A percentile compares a stretch with the other conserved stretches of the same genome.
Evolutionary conservation across 139 green algal species (phyloP).

Genomic region (Chlamydomonas sp.): DNA sequence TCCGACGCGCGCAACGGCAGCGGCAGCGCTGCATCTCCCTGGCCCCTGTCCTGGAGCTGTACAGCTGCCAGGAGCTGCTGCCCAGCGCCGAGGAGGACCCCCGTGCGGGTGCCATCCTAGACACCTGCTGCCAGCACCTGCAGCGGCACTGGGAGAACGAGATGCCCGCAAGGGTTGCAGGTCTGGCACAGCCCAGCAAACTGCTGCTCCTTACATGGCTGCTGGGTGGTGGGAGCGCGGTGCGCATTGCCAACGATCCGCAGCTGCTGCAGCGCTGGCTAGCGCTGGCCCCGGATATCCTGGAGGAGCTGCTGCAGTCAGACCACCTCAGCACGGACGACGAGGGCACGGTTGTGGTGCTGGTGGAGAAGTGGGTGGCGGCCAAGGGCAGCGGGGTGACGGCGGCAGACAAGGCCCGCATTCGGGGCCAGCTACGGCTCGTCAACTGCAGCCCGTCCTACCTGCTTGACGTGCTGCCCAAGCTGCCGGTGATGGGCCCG

Average conservation of each 20-base stretch:
- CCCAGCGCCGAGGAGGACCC: not conserved
- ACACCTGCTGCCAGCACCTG: not conserved
- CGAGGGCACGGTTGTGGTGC: conserved; percentile 19
- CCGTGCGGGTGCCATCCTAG: not conserved
- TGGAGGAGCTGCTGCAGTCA: conserved; percentile 15
- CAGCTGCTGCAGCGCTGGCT: not conserved
- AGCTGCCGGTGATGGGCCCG: too few relatives aligned
- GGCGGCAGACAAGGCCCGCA: too few relatives aligned
- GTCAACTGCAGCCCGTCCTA: too few relatives aligned
- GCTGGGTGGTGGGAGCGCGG: too few relatives aligned
- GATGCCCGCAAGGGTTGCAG: too few relatives aligned
- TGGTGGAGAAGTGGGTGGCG: not conserved
- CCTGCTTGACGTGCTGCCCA: too few relatives aligned
- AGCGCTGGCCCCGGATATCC: not conserved
- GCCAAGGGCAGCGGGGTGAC: too few relatives aligned
- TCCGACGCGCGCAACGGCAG: too few relatives aligned
- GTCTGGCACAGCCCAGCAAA: too few relatives aligned
- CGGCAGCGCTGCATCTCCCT: too few relatives aligned
- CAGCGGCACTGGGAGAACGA: not conserved
- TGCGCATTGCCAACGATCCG: not conserved
- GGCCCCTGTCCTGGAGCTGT: conserved; percentile 16
- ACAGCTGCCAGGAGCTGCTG: not conserved
- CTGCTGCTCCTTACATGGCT: too few relatives aligned
- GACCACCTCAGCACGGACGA: conserved; percentile 18
- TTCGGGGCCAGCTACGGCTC: too few relatives aligned